Evolutionary conservation across 2,329 filamentous ascomycete genomes (phyloP).

Genomic region (Alternaria hordeiaustralica): DNA sequence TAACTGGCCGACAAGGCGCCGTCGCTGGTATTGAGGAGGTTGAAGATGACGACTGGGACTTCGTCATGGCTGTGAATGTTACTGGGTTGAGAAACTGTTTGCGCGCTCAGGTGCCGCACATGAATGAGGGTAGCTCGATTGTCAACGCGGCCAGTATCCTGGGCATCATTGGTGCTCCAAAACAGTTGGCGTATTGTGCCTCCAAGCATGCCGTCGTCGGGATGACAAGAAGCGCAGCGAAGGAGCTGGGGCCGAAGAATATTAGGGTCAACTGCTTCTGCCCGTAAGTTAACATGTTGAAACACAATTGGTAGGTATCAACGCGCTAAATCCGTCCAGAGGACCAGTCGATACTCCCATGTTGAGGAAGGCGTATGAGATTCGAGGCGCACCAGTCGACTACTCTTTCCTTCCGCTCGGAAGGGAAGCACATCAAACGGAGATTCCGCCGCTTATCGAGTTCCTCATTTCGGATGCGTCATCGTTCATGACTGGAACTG

Average conservation of each 20-base stretch:
- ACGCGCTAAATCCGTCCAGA: conserved; percentile 1
- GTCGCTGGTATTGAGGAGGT: conserved; percentile 33
- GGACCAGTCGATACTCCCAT: conserved; percentile 48
- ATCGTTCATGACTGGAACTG: conserved; percentile 56
- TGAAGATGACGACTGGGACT: conserved; percentile 50
- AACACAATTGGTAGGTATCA: too few relatives aligned
- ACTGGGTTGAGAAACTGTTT: conserved; percentile 50
- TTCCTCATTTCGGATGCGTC: conserved; percentile 56
- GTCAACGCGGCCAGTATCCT: conserved; percentile 60
- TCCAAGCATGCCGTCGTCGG: conserved; percentile 53
- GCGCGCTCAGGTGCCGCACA: conserved; percentile 49
- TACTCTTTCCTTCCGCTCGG: conserved; percentile 33
- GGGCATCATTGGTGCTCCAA: conserved; percentile 54
- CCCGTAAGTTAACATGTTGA: conserved; percentile 33
- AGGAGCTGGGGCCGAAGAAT: conserved; percentile 47
- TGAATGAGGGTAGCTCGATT: conserved; percentile 49
- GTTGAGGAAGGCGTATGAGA: conserved; percentile 28
- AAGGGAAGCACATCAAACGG: conserved; percentile 37
- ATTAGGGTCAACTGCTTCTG: conserved; percentile 46
- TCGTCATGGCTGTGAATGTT: conserved; percentile 48
- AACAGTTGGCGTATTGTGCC: conserved; percentile 45
- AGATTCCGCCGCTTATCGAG: conserved; percentile 55
- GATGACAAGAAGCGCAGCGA: conserved; percentile 49
- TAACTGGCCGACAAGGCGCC: conserved; percentile 40
- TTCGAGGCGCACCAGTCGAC: conserved; percentile 24